Evolutionary conservation across 192 early-diverging fungal genomes (phyloP), one percentile per base, ranked within the genome.

Genomic region (Backusella macrospora): DNA sequence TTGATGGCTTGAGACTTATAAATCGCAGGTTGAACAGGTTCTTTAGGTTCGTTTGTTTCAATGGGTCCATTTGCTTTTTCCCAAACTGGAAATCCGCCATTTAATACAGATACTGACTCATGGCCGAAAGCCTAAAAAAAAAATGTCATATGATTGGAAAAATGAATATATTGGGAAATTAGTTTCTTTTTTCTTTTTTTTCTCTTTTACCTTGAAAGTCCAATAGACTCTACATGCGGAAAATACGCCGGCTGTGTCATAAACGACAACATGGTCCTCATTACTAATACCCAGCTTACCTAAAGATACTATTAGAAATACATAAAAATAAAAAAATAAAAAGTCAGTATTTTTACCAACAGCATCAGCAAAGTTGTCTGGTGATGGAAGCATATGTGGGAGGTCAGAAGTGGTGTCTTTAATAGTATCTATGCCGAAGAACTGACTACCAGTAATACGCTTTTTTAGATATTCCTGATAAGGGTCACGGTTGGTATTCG

Each of bases 11-110:
- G 64, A 9, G 78, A 70, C 3, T 77, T 68, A 63, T 86, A 90
- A 9, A 65, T 38, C 47, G 82, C 80, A 34, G 82, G 59, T 65
- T 79, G 26, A 7, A 68, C n/a, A 15, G 76, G 63, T 34, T 66
- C 74, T 34, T 18, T 26, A 10, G 73, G 64, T 16, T 79, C 77
- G 14, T 81, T 87, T n/a, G 44, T 80, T 48, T 81, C 88, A 6
- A 87, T 71, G 29, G 86, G 85, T 29, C 82, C 71, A 52, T 84
- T 81, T 23, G 86, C 86, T 6, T 73, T 73, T 9, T 82, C 76
- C 97, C 97, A 99, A 40, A 86, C 88, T 3, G 89, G 90, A 42
- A 99, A 76, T 9, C 97, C 97, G 26, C 97, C 97, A 55, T 99
- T 87, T 65, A 99, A 78, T 6, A 99, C 88, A 40, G 93, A 95